Percentiles rank a stretch among this genome's conserved stretches.
phyloP scores from a whole-genome alignment of 352 stramenopile genomes.

The Phytophthora pseudosyringae region DNA sequence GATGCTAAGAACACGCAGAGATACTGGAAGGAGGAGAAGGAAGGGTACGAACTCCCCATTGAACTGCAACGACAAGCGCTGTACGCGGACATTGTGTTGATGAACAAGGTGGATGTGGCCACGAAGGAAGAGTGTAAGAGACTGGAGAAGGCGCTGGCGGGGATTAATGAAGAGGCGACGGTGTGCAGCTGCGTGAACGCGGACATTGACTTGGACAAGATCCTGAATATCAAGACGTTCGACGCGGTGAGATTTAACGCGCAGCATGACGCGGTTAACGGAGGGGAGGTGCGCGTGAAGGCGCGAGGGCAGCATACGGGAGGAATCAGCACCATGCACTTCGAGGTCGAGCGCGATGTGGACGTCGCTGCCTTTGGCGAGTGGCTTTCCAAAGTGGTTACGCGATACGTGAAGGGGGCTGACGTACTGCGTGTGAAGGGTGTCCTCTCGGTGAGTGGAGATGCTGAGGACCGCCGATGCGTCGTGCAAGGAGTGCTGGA shows the following conservation, averaged over 20 bases:
- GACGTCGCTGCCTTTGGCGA: conserved; percentile 62
- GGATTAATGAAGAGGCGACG: conserved; percentile 58
- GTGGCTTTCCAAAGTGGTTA: conserved; percentile 65
- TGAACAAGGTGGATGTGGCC: conserved; percentile 81
- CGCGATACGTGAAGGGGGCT: conserved; percentile 55
- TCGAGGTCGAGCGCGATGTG: conserved; percentile 55
- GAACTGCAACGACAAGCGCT: conserved; percentile 69
- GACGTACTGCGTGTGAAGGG: conserved; percentile 75
- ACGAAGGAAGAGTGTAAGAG: conserved; percentile 36
- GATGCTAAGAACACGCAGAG: conserved; percentile 82
- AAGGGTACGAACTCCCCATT: conserved; percentile 51
- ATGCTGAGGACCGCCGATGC: conserved; percentile 46
- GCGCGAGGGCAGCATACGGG: conserved; percentile 52
- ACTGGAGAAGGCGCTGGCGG: conserved; percentile 38
- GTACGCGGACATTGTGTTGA: conserved; percentile 73
- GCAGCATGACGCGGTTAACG: conserved; percentile 28
- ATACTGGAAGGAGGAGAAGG: conserved; percentile 39
- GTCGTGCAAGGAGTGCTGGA: conserved; percentile 77
- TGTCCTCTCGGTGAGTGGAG: conserved; percentile 54
- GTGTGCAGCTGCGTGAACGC: conserved; percentile 60
- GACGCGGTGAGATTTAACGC: conserved; percentile 64
- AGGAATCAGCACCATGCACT: conserved; percentile 60
- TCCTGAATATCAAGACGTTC: conserved; percentile 78
- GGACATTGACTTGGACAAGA: conserved; percentile 52
- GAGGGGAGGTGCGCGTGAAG: conserved; percentile 14